A percentile compares a stretch with the other conserved stretches of the same genome.
phyloP scores from a whole-genome alignment of 2,329 filamentous ascomycete species.

The Hymenoscyphus fructigenus region DNA sequence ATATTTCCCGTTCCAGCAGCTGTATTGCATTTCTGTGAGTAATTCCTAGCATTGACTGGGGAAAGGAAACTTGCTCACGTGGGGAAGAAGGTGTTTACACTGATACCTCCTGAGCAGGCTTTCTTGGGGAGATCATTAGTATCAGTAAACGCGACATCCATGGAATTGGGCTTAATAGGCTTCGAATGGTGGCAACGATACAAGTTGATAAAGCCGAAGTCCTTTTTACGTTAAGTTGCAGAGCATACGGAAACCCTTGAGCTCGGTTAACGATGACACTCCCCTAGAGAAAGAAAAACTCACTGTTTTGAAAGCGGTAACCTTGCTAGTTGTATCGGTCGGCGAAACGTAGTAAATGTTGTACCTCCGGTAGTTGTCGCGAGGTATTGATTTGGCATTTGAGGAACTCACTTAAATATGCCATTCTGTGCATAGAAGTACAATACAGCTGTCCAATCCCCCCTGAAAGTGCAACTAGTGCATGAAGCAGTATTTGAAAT shows the following conservation, averaged over 20 bases:
- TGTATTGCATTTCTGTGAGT: background rate
- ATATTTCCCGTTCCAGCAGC: slow-evolving; percentile 23
- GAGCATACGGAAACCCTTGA: slow-evolving; percentile 10
- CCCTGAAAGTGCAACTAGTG: too few relatives aligned
- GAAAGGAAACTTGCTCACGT: slow-evolving; percentile 6
- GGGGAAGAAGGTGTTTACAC: slow-evolving; percentile 34
- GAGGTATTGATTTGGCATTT: slow-evolving; percentile 7
- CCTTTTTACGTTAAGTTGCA: background rate
- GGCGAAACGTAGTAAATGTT: slow-evolving; percentile 11
- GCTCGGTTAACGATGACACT: too few relatives aligned
- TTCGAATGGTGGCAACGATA: slow-evolving; percentile 15
- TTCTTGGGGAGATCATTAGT: slow-evolving; percentile 39
- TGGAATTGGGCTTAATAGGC: slow-evolving; percentile 33
- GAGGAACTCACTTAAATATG: slow-evolving; percentile 10
- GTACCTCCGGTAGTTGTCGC: slow-evolving; percentile 5
- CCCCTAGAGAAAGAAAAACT: too few relatives aligned
- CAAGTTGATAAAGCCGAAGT: slow-evolving; percentile 8
- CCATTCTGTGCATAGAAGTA: slow-evolving; percentile 13
- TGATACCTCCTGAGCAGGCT: slow-evolving; percentile 35
- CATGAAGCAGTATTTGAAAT: too few relatives aligned
- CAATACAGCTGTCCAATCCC: slow-evolving; percentile 11
- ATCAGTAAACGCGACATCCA: slow-evolving; percentile 28
- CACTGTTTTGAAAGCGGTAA: slow-evolving; percentile 1
- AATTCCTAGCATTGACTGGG: too few relatives aligned
- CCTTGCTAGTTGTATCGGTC: background rate